Evolutionary conservation across 1,139 yeast species (phyloP).

Genomic region (Hyphopichia burtonii): DNA sequence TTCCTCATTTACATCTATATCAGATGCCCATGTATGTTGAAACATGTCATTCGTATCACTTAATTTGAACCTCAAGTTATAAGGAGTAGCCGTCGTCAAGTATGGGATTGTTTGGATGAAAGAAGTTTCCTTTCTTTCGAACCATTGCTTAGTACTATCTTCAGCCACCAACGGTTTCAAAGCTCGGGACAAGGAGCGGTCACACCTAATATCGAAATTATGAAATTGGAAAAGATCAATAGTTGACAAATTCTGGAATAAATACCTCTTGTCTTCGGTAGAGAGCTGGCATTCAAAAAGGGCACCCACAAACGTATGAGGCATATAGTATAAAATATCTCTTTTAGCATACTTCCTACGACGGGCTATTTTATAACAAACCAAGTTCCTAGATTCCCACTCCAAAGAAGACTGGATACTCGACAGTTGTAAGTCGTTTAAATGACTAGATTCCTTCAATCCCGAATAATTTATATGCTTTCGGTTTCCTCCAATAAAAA

Average conservation of each 20-base stretch:
- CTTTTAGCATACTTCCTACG: conserved; percentile 57
- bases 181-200: conserved; percentile 39
- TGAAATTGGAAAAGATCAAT: conserved; percentile 14
- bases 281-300: conserved; percentile 53
- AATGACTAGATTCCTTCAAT: conserved; percentile 15
- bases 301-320: conserved; percentile 67
- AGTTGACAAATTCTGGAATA: conserved; percentile 16
- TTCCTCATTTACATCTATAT: conserved; percentile 50
- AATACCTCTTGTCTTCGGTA: conserved; percentile 15
- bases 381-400: conserved; percentile 34
- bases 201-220: conserved; percentile 32
- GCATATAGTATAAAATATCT: conserved; percentile 50
- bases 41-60: conserved; percentile 26
- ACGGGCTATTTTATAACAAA: conserved; percentile 64
- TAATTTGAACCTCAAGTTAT: conserved; percentile 42
- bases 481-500: conserved; percentile 15
- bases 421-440: conserved; percentile 18
- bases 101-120: conserved; percentile 56
- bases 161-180: conserved; percentile 63
- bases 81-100: conserved; percentile 48
- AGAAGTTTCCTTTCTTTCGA: conserved; percentile 24
- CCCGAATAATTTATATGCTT: conserved; percentile 24
- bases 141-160: conserved; percentile 49
- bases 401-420: conserved; percentile 24
- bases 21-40: conserved; percentile 46